Evolutionary conservation across 345 rosid genomes (phyloP).

Genomic region (Hibiscus syriacus): DNA sequence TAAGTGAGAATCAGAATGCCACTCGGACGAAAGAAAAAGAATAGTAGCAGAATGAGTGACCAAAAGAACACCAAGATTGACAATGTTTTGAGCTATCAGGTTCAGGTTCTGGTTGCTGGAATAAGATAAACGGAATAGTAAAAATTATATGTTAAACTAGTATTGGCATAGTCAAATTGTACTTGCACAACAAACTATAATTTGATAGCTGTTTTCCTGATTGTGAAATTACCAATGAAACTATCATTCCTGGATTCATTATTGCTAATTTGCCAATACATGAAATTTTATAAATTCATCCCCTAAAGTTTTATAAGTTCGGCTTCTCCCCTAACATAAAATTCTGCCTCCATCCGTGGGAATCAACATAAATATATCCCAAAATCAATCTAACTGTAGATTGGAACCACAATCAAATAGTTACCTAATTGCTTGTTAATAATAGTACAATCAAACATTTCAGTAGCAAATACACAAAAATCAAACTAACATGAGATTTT

Average conservation of each 20-base stretch:
- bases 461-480: neutral
- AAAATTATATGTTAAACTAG: neutral
- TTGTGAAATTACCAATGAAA: neutral
- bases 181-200: neutral
- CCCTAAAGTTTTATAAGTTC: too few species aligned
- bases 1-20: too few species aligned
- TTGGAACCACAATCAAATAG: neutral
- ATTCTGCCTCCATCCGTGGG: too few species aligned
- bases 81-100: neutral
- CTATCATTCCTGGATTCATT: neutral
- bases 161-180: neutral
- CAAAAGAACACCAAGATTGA: too few species aligned
- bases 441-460: neutral
- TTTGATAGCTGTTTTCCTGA: neutral
- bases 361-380: neutral
- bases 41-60: too few species aligned
- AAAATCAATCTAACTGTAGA: neutral
- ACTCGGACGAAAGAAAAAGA: too few species aligned
- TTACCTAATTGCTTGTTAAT: neutral
- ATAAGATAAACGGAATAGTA: neutral
- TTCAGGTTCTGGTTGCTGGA: neutral
- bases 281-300: too few species aligned
- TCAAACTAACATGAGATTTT: neutral
- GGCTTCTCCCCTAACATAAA: too few species aligned
- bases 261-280: neutral